phyloP scores from a whole-genome alignment of 495 filamentous ascomycete genomes.

The Penicillium manginii region DNA sequence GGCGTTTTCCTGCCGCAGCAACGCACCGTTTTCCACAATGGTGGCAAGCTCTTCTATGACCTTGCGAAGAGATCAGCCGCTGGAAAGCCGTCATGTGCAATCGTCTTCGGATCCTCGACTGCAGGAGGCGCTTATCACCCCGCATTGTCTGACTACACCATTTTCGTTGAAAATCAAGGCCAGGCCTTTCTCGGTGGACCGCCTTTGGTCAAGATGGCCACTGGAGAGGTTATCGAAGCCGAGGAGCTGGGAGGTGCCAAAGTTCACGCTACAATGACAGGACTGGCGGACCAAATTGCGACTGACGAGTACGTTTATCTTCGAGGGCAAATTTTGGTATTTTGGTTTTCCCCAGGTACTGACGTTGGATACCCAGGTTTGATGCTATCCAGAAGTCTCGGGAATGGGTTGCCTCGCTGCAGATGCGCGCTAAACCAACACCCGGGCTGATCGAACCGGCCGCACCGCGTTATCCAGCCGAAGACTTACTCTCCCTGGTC shows the following conservation, averaged over 20 bases:
- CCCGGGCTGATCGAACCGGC: conserved; percentile 7
- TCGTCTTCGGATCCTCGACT: conserved; percentile 40
- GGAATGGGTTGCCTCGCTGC: conserved; percentile 34
- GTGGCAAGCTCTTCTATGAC: conserved; percentile 38
- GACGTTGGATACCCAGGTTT: conserved; percentile 21
- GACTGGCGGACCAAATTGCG: conserved; percentile 37
- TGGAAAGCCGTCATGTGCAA: conserved; percentile 35
- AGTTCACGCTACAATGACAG: conserved; percentile 34
- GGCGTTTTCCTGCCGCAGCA: conserved; percentile 40
- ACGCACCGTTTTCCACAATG: conserved; percentile 39
- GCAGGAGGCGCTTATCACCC: conserved; percentile 43
- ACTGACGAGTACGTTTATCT: conserved; percentile 30
- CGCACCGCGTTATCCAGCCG: conserved; percentile 24
- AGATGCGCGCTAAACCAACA: conserved; percentile 8
- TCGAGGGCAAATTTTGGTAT: not conserved
- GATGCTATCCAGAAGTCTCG: conserved; percentile 38
- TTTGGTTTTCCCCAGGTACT: not conserved
- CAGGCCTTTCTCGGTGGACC: conserved; percentile 40
- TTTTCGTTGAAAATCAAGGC: conserved; percentile 39
- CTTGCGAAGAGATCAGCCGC: conserved; percentile 25
- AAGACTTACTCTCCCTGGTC: conserved; percentile 30
- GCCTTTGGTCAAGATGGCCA: conserved; percentile 41
- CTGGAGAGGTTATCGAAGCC: conserved; percentile 33
- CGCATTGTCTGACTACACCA: conserved; percentile 39
- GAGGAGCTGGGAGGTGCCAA: conserved; percentile 37